Percentiles rank a stretch among this genome's conserved stretches.
These are phyloP conservation scores for Lactarius tabidus DNA, from an alignment of 768 basidiomycete genomes.

Conservation along the genomic window DNA sequence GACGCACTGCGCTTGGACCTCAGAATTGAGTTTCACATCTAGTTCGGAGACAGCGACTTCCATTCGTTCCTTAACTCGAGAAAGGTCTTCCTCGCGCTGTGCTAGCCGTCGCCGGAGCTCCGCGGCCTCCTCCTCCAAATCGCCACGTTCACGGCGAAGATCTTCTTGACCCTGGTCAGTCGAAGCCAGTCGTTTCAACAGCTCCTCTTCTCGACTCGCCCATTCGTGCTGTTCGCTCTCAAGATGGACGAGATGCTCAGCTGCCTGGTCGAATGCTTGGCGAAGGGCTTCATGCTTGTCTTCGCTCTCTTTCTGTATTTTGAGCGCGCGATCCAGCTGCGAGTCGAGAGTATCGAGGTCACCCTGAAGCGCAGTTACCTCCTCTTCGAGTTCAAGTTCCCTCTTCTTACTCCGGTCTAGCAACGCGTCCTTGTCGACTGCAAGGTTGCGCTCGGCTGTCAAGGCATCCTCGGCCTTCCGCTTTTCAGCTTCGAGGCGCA, in stretches of 20 bases:
- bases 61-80: conserved; percentile 68
- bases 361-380: conserved; percentile 69
- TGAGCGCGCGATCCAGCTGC: conserved; percentile 77
- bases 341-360: conserved; percentile 84
- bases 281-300: conserved; percentile 71
- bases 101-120: conserved; percentile 64
- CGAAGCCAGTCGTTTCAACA: conserved; percentile 47
- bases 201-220: conserved; percentile 58
- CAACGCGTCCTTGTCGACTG: conserved; percentile 76
- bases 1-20: conserved; percentile 60
- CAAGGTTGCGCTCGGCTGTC: conserved; percentile 74
- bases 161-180: conserved; percentile 45
- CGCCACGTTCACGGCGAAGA: conserved; percentile 43
- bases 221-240: conserved; percentile 74
- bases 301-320: conserved; percentile 73
- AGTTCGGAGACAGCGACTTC: conserved; percentile 62
- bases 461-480: conserved; percentile 75
- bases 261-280: conserved; percentile 76
- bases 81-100: conserved; percentile 78
- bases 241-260: conserved; percentile 77
- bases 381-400: conserved; percentile 85
- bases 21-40: conserved; percentile 64
- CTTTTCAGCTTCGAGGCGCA: conserved; percentile 82
- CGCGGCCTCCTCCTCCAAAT: conserved; percentile 59
- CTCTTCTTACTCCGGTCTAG: conserved; percentile 80